These are phyloP conservation scores for Priceomyces fermenticarens DNA, from an alignment of 805 yeast genomes.

Conservation along the genomic window DNA sequence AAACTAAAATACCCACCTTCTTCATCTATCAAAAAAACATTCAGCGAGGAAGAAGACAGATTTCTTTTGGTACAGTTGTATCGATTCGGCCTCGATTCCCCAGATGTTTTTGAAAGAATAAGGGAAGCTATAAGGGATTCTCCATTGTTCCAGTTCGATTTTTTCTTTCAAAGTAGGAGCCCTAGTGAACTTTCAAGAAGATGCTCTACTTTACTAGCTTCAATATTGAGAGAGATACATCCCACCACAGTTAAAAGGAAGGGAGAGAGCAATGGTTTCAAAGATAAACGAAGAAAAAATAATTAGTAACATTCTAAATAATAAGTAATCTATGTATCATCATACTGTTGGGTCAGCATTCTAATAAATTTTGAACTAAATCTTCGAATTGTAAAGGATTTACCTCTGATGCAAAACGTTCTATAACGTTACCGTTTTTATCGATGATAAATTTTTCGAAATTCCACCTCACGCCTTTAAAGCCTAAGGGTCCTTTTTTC, in stretches of 20 bases:
- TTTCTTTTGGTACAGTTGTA: slow-evolving; percentile 78
- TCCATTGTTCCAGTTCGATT: slow-evolving; percentile 82
- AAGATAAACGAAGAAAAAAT: no score
- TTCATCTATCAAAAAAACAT: slow-evolving; percentile 58
- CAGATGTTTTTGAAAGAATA: slow-evolving; percentile 74
- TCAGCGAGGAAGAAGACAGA: slow-evolving; percentile 87
- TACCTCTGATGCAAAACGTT: slow-evolving; percentile 64
- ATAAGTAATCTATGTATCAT: no score
- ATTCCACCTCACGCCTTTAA: slow-evolving; percentile 64
- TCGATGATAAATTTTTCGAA: slow-evolving; percentile 71
- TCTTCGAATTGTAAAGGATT: slow-evolving; percentile 59
- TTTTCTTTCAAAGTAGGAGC: slow-evolving; percentile 78
- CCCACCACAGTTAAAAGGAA: slow-evolving; percentile 14
- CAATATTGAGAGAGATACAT: slow-evolving; percentile 63
- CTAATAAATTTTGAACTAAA: slow-evolving; percentile 15
- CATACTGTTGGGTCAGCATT: neutral
- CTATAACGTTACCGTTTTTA: slow-evolving; percentile 53
- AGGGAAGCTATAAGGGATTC: slow-evolving; percentile 70
- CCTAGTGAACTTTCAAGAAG: slow-evolving; percentile 78
- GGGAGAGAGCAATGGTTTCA: slow-evolving; percentile 2
- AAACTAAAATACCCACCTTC: slow-evolving; percentile 70
- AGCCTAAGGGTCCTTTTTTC: slow-evolving; percentile 30
- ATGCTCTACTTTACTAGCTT: slow-evolving; percentile 71
- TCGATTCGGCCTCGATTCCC: slow-evolving; percentile 75
- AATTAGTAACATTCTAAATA: no score